Conservation (phyloP, 176 grass and related monocot genomes). For the Sorghum bicolor region DNA sequence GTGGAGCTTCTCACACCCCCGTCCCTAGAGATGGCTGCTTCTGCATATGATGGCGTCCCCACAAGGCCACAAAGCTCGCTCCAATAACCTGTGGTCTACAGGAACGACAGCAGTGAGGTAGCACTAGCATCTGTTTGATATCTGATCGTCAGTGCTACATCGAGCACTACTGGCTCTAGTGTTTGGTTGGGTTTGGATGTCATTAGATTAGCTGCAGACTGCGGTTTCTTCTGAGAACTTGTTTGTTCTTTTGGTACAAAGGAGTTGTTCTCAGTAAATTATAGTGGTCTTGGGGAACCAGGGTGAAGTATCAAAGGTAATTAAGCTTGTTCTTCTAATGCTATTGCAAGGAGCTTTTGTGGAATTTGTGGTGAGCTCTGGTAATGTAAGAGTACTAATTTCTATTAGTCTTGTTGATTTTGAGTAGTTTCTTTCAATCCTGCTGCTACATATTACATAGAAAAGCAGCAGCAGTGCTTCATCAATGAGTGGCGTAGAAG, state of each 20-base stretch:
- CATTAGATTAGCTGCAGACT: neutral
- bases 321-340: neutral
- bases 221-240: neutral
- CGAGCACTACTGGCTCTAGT: neutral
- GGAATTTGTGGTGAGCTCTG: neutral
- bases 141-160: too few relatives aligned
- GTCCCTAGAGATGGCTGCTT: slow-evolving; percentile 26
- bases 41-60: neutral
- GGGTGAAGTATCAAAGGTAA: neutral
- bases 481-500: too few relatives aligned
- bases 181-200: neutral
- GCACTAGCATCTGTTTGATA: neutral
- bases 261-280: neutral
- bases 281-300: neutral
- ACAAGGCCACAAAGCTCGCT: too few relatives aligned
- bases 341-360: neutral
- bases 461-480: too few relatives aligned
- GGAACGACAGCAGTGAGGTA: neutral
- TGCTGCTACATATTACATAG: too few relatives aligned
- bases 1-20: slow-evolving; percentile 38
- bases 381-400: neutral
- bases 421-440: neutral
- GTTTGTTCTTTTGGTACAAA: neutral
- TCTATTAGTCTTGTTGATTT: too few relatives aligned
- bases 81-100: neutral